Evolutionary conservation across 371 early-diverging fungal genomes (phyloP), one percentile per base, ranked within the genome.

Genomic region (Rhizopus microsporus): DNA sequence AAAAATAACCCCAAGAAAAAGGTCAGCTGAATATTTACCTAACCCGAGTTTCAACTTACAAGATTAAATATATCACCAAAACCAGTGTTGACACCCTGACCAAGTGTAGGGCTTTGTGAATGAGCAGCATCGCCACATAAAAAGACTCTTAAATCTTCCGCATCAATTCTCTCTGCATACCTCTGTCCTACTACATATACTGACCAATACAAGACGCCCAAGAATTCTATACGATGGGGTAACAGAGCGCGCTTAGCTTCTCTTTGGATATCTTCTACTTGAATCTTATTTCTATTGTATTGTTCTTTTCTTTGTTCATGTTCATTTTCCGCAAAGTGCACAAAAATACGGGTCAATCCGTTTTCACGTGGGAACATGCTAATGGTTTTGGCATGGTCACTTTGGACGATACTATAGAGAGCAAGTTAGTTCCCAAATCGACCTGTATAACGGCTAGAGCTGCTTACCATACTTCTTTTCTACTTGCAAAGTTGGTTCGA

Each of bases 41-140:
- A 15, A 16, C 23, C 23, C 10, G 15, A 10, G 4, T 10, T n/a
- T 44, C 13, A 23, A 31, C 50, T 68, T 67, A 72, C 74, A 57
- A 77, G 51, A 46, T 77, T 77, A 45, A 74, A 77, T 2, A 74
- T 58, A 51, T 77, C 77, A 38, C 74, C 77, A 63, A 77, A 69
- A 4, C 77, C 77, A 12, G 77, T 74, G 46, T 77, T 77, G 9
- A 74, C 56, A 17, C 77, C 77, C 53, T 74, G 74, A 29, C 77
- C 77, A 5, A 74, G 63, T 2, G 77, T 77, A 15, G 77, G 77
- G 23, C 74, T 74, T 45, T 74, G 77, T 35, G 72, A 71, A 46
- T 77, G 77, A 5, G 74, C 74, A 56, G 78, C 72, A 62, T 78
- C 78, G 42, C 78, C 78, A 62, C 71, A 71, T 6, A 78, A 54